Conservation (phyloP, 1,139 yeast species). For the Taiozyma sp. region DNA sequence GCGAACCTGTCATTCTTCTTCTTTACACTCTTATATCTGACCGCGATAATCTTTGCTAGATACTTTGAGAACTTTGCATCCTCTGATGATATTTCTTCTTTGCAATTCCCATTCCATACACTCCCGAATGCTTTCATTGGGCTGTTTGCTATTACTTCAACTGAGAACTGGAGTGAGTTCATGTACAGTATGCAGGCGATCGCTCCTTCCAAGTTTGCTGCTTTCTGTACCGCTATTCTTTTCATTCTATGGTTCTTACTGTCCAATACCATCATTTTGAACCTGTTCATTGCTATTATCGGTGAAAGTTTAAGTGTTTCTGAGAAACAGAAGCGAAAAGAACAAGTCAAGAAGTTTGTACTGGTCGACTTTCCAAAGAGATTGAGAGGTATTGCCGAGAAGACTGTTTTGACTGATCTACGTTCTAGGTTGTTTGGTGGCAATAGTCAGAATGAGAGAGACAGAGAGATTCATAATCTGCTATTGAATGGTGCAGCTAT, state of each 20-base stretch:
- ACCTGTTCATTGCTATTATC: constrained; percentile 90
- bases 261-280: constrained; percentile 75
- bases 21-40: constrained; percentile 56
- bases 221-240: constrained; percentile 57
- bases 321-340: constrained; percentile 65
- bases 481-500: constrained; percentile 44
- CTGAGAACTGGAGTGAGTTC: constrained; percentile 88
- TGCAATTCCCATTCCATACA: constrained; percentile 64
- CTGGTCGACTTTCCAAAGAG: constrained; percentile 40
- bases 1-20: constrained; percentile 72
- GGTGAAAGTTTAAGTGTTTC: constrained; percentile 77
- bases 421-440: constrained; percentile 24
- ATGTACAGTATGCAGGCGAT: constrained; percentile 54
- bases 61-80: constrained; percentile 72
- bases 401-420: constrained; percentile 27
- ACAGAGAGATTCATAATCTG: constrained; percentile 31
- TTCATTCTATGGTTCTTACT: constrained; percentile 79
- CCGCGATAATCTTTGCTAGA: constrained; percentile 64
- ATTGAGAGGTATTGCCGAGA: constrained; percentile 29
- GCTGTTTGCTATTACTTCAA: constrained; percentile 75
- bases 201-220: constrained; percentile 44
- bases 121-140: constrained; percentile 74
- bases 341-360: constrained; percentile 74
- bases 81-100: constrained; percentile 35
- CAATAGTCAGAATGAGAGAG: constrained; percentile 21